These are phyloP conservation scores for Xylariaceae sp. DNA, from an alignment of 2,329 filamentous ascomycete species.

Conservation along the genomic window DNA sequence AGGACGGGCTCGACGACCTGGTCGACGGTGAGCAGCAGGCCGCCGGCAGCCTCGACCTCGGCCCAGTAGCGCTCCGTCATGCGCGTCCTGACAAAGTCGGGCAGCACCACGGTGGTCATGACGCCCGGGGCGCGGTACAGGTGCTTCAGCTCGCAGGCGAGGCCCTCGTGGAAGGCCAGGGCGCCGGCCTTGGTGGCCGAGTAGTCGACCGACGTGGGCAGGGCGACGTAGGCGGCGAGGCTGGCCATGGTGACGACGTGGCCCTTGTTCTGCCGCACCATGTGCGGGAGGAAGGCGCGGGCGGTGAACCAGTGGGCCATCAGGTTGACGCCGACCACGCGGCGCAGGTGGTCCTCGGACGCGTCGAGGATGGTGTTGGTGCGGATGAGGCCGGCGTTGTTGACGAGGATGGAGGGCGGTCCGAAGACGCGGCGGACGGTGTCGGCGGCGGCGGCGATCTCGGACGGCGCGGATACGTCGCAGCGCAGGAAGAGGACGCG, in stretches of 20 bases:
- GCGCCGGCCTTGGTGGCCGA: constrained; percentile 49
- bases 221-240: constrained; percentile 44
- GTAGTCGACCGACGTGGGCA: constrained; percentile 53
- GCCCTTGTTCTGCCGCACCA: constrained; percentile 43
- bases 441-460: constrained; percentile 34
- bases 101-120: too few species aligned
- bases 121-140: constrained; percentile 45
- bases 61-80: too few species aligned
- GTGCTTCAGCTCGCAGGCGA: constrained; percentile 41
- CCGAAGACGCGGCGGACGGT: constrained; percentile 32
- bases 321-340: constrained; percentile 44
- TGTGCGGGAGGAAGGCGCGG: constrained; percentile 43
- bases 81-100: too few species aligned
- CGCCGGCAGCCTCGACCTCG: constrained; percentile 43
- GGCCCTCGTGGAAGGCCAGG: constrained; percentile 51
- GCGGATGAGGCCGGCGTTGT: constrained; percentile 34
- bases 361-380: constrained; percentile 39
- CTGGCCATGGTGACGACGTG: constrained; percentile 50
- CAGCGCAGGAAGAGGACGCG: constrained; percentile 27
- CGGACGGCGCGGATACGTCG: constrained; percentile 55
- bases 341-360: constrained; percentile 33
- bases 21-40: constrained; percentile 46
- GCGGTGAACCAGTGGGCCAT: constrained; percentile 42
- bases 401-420: constrained; percentile 28
- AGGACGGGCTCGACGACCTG: constrained; percentile 58